Evolutionary conservation across 2,329 filamentous ascomycete genomes (phyloP).

Genomic region (Colletotrichum eleusines): DNA sequence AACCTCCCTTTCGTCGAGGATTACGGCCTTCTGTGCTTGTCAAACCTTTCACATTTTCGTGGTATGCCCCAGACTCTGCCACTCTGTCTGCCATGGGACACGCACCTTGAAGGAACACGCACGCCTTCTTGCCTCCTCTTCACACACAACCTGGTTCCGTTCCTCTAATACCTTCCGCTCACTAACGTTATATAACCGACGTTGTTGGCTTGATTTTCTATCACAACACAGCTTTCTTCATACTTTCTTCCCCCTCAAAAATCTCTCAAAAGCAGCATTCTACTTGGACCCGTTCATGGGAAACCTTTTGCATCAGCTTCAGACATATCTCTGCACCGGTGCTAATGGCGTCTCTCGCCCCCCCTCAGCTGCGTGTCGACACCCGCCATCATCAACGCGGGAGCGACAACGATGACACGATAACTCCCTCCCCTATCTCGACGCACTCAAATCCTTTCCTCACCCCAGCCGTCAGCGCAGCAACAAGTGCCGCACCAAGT

Average conservation of each 20-base stretch:
- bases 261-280: background rate
- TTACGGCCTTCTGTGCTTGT: background rate
- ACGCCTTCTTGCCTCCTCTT: constrained; percentile 18
- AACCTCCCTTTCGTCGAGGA: constrained; percentile 16
- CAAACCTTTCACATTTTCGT: constrained; percentile 16
- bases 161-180: constrained; percentile 24
- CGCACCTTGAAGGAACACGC: background rate
- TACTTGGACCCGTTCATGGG: constrained; percentile 11
- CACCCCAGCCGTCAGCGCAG: constrained; percentile 43
- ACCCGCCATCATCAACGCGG: constrained; percentile 34
- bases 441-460: constrained; percentile 46
- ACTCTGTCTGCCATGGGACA: background rate
- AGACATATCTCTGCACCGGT: constrained; percentile 20
- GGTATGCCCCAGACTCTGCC: constrained; percentile 30
- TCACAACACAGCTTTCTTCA: background rate
- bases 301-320: constrained; percentile 4
- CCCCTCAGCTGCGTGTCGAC: constrained; percentile 40
- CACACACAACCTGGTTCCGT: constrained; percentile 2
- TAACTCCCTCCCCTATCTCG: constrained; percentile 40
- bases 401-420: constrained; percentile 39
- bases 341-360: constrained; percentile 41
- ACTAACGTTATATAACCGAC: background rate
- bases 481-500: constrained; percentile 30
- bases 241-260: background rate
- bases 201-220: background rate